phyloP scores from a whole-genome alignment of 1,139 yeast genomes.

The Yamadazyma diddensiae region DNA sequence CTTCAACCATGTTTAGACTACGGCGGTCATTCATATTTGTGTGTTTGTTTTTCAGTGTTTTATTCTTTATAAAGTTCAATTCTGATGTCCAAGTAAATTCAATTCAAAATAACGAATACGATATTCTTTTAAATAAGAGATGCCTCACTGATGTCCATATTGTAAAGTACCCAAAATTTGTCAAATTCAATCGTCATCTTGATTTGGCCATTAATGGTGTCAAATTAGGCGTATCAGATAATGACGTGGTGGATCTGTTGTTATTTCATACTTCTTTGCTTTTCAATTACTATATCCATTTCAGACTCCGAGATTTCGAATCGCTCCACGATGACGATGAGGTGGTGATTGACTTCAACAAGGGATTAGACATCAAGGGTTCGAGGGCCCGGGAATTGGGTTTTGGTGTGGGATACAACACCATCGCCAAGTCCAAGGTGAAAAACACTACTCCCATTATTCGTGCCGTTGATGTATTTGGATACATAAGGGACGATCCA shows the following conservation, averaged over 20 bases:
- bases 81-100: neutral
- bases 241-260: too few relatives aligned
- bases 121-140: slow-evolving; percentile 2
- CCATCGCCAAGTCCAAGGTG: slow-evolving; percentile 2
- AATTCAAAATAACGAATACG: slow-evolving; percentile 7
- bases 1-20: slow-evolving; percentile 1
- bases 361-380: slow-evolving; percentile 4
- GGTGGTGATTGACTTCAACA: slow-evolving; percentile 6
- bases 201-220: neutral
- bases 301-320: neutral
- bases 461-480: slow-evolving; percentile 23
- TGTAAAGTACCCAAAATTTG: slow-evolving; percentile 2
- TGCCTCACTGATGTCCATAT: slow-evolving; percentile 5
- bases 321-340: slow-evolving; percentile 2
- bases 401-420: slow-evolving; percentile 5
- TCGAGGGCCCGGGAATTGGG: slow-evolving; percentile 5
- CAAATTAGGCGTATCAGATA: too few relatives aligned
- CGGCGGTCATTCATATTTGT: neutral
- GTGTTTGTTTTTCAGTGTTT: neutral
- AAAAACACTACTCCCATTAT: slow-evolving; percentile 13
- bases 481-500: slow-evolving; percentile 5
- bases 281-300: slow-evolving; percentile 7
- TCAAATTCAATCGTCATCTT: neutral
- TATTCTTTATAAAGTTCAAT: too few relatives aligned
- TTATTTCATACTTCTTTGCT: slow-evolving; percentile 5